Evolutionary conservation across 228 moss, liverwort and hornwort genomes (phyloP), one percentile per base, ranked within the genome.

Genomic region (Sphagnum fallax): DNA sequence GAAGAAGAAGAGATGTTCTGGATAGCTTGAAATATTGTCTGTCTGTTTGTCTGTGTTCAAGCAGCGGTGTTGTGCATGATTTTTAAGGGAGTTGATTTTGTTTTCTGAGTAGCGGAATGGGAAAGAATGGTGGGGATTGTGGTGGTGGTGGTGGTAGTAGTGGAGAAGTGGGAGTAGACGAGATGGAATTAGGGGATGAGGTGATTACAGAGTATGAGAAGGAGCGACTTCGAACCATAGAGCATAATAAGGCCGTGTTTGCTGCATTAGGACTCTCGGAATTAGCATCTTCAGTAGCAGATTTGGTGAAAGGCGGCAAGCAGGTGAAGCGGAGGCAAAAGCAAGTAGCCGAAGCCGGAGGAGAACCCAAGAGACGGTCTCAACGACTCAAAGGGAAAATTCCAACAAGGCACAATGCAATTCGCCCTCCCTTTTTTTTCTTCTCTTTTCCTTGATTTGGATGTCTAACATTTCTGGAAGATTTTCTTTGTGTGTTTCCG

Each of bases 181-280:
- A 72, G 0, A 67, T 62, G 0, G 72, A 67, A 10, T 66, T n/a
- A 4, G 79, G 6, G 0, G 55, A 62, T 4, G 79, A 72, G n/a
- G 68, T 50, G 69, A 71, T 82, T 47, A 87, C 87, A 0, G 87
- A 83, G 80, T 87, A 87, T 16, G 87, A 87, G 80, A 87, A 76
- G 78, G 83, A 78, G 78, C 83, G 87, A 48, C 76, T 80, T 62
- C 70, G 68, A 63, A 83, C 72, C 11, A 87, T 87, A 48, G 78
- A 83, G 76, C 74, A 76, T 60, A 87, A 87, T 68, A 83, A 83
- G 71, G 83, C 87, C 52, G 76, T 87, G 83, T 83, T 87, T 61
- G 80, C 80, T n/a, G 69, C 87, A 50, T 80, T 87, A n/a, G 76
- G 73, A 69, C 74, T 87, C 16, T 83, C 87, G 5, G 72, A 47